Evolutionary conservation across 306 rosid genomes (phyloP).

Genomic region (Astragalus glycyphyllos): DNA sequence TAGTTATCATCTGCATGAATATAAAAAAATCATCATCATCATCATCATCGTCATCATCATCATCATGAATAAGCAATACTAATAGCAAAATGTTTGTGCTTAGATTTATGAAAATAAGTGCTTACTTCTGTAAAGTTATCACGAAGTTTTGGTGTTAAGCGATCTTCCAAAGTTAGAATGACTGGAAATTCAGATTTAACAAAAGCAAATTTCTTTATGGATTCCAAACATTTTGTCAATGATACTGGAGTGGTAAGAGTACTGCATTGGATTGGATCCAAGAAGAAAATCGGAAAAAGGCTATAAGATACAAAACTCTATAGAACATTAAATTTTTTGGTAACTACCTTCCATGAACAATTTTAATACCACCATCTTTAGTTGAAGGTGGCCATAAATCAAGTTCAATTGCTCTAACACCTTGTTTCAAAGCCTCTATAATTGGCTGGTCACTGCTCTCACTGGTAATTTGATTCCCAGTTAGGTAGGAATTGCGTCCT

Average conservation of each 20-base stretch:
- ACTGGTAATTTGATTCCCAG: conserved; percentile 94
- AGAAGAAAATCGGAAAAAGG: neutral
- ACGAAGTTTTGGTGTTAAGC: conserved; percentile 68
- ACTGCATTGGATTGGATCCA: conserved; percentile 51
- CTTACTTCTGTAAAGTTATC: conserved; percentile 75
- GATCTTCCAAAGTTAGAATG: conserved; percentile 86
- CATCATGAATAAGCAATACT: conserved; percentile 30
- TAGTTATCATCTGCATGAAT: conserved; percentile 60
- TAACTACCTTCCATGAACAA: conserved; percentile 83
- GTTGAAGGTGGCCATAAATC: conserved; percentile 89
- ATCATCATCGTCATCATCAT: no score
- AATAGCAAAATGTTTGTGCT: neutral
- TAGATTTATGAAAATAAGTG: no score
- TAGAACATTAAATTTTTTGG: neutral
- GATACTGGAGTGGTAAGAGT: conserved; percentile 84
- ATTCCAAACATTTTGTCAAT: conserved; percentile 71
- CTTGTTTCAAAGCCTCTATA: conserved; percentile 71
- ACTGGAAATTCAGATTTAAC: conserved; percentile 79
- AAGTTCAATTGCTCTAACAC: conserved; percentile 83
- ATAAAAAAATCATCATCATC: neutral
- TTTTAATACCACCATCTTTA: conserved; percentile 72
- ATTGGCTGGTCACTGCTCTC: conserved; percentile 82
- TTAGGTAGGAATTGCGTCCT: conserved; percentile 93
- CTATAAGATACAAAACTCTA: neutral
- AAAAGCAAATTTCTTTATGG: conserved; percentile 80